Percentiles rank a stretch among this genome's conserved stretches.
These are phyloP conservation scores for Macrocystidia cucumis DNA, from an alignment of 1,284 basidiomycete genomes.

Conservation along the genomic window DNA sequence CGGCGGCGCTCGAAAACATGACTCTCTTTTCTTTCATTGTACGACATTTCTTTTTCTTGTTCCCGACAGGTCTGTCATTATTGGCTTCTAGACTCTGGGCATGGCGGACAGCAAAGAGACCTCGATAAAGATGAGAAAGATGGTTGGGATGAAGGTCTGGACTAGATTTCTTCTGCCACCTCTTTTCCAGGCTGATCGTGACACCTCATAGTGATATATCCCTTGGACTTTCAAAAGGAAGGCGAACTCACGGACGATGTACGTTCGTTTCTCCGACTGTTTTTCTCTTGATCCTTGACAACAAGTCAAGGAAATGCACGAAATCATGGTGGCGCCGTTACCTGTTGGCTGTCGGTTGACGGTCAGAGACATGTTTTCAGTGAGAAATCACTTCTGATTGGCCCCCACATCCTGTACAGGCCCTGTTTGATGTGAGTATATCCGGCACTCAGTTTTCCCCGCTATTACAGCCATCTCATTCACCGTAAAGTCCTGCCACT, in stretches of 20 bases:
- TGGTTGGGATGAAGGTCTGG: slow-evolving; percentile 64
- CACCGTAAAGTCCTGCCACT: slow-evolving; percentile 48
- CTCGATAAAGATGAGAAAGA: slow-evolving; percentile 59
- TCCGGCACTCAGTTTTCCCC: slow-evolving; percentile 11
- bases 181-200: not conserved
- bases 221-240: slow-evolving; percentile 62
- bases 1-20: slow-evolving; percentile 60
- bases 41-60: slow-evolving; percentile 16
- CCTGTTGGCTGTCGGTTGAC: slow-evolving; percentile 62
- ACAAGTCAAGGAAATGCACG: slow-evolving; percentile 43
- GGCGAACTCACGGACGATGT: slow-evolving; percentile 79
- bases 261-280: slow-evolving; percentile 2
- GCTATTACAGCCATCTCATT: not conserved
- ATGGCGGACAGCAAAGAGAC: slow-evolving; percentile 77
- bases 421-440: slow-evolving; percentile 57
- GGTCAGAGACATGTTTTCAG: no score
- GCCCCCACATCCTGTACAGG: slow-evolving; percentile 28
- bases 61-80: not conserved
- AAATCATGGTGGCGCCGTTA: slow-evolving; percentile 49
- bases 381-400: not conserved
- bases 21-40: slow-evolving; percentile 88
- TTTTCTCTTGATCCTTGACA: slow-evolving; percentile 2
- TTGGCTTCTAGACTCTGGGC: slow-evolving; percentile 57
- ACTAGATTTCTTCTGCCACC: no score
- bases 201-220: slow-evolving; percentile 48